Evolutionary conservation across 2,329 filamentous ascomycete genomes (phyloP), one percentile per base, ranked within the genome.

Genomic region (Triangularia verruculosa): DNA sequence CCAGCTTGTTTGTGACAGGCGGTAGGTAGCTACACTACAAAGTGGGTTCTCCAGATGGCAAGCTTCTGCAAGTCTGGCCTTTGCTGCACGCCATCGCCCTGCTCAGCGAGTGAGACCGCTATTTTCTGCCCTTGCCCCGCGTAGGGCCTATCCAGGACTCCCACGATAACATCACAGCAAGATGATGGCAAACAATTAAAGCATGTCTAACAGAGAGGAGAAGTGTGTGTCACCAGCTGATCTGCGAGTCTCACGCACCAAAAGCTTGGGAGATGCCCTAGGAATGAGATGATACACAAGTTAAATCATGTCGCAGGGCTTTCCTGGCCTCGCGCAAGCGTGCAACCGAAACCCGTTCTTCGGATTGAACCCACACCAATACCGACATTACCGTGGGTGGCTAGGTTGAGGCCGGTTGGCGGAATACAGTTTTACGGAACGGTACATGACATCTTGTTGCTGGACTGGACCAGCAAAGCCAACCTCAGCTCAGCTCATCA

Each of bases 361-460:
- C 57, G 57, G 57, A 59, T 59, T 51, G 57, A 59, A 59, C 39
- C 57, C 57, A 59, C 57, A 47, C 57, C 32, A 59, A 59, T 59
- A 59, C 57, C 57, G 25, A 59, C 39, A 59, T 59, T 59, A 59
- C 57, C 30, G 55, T 58, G 56, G 24, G 30, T 58, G 32, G 54
- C 27, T 30, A 56, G 54, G 25, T 20, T n/a, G 20, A 47, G 22
- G 30, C 55, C 34, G 24, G 56, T 34, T 39, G 39, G n/a, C 20
- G 34, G 34, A 47, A 47, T 43, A 43, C 25, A 24, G 47, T 52
- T 39, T 59, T 59, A 52, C 57, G 57, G 57, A 59, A 59, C 51
- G 22, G 51, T 54, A 54, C 51, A 54, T 54, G 20, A 54, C 51
- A 28, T 24, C 51, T 15, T 54, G 51, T 24, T 24, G 15, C 51